These are phyloP conservation scores for Bipolaris gigantea DNA, from an alignment of 2,329 filamentous ascomycete genomes.

Conservation along the genomic window DNA sequence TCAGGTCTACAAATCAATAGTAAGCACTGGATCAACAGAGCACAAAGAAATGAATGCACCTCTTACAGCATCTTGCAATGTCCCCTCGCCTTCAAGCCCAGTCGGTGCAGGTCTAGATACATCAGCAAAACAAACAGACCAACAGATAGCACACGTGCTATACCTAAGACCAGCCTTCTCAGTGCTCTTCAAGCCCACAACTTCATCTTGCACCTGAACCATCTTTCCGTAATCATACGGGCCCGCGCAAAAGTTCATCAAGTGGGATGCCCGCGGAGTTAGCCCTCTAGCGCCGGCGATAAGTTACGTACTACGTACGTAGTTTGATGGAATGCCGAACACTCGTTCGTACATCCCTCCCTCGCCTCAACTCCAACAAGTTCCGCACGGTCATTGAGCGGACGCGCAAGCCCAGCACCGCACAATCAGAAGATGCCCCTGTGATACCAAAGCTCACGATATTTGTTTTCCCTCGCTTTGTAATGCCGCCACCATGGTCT, in stretches of 20 bases:
- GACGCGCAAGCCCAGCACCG: neutral
- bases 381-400: constrained; percentile 1
- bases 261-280: constrained; percentile 18
- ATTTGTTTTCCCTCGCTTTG: neutral
- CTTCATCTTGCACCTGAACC: constrained; percentile 14
- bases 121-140: neutral
- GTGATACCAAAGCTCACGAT: constrained; percentile 16
- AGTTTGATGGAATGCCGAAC: neutral
- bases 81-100: constrained; percentile 27
- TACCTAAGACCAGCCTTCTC: constrained; percentile 26
- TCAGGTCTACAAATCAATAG: constrained; percentile 48
- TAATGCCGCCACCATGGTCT: constrained; percentile 30
- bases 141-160: neutral
- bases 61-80: constrained; percentile 42
- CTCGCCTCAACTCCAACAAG: neutral
- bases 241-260: constrained; percentile 10
- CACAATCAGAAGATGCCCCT: constrained; percentile 11
- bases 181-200: constrained; percentile 21
- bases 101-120: constrained; percentile 34
- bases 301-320: too few relatives aligned
- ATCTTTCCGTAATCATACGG: constrained; percentile 14
- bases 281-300: constrained; percentile 24
- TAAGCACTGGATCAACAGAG: neutral
- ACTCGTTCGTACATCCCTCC: neutral
- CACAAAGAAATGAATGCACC: constrained; percentile 29